Base-by-base conservation (phyloP, 2,329 filamentous ascomycete genomes). In the Xylariaceae sp. region DNA sequence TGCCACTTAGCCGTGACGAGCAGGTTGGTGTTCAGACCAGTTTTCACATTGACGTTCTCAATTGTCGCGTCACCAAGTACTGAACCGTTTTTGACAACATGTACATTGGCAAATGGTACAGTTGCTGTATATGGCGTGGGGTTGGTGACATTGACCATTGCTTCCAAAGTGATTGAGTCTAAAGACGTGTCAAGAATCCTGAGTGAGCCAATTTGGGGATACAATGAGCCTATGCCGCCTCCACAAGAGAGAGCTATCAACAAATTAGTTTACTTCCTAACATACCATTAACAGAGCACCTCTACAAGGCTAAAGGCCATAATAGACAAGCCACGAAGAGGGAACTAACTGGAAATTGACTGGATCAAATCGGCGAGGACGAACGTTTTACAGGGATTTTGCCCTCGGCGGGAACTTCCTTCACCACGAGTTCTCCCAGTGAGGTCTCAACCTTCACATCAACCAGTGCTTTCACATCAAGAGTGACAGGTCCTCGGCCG, bases 301-400 rank as follows among this genome's bases (percentile, higher is more conserved):
- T 45, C 40, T 25, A 47, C 41, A 37, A 53, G 44, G 44, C 21
- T 44, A 48, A 42, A 49, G 39, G 50, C 43, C 52, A 47, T 55
- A 40, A 53, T 36, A 54, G 52, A 58, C 42, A 37, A 48, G 50
- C 44, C 44, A 56, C 46, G 38, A 45, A 52, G 40, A 64, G 60
- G 58, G 50, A 61, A 71, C 65, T 67, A 63, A 65, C 64, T 62
- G 60, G 66, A 69, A 61, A 71, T 65, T 67, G 62, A 65, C 64
- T 62, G 60, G 66, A 69, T 65, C 59, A 67, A 72, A 77, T 72
- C 69, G 74, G 48, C 57, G 57, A 75, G 68, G 75, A 88, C 91
- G 82, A 85, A 95, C 90, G 87, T 80, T 95, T 94, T 73, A 97
- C 81, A 68, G 87, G 87, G 62, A 98, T 83, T 61, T 84, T 80